Evolutionary conservation across 257 asterid species (phyloP).

Genomic region (Ophiorrhiza pumila): DNA sequence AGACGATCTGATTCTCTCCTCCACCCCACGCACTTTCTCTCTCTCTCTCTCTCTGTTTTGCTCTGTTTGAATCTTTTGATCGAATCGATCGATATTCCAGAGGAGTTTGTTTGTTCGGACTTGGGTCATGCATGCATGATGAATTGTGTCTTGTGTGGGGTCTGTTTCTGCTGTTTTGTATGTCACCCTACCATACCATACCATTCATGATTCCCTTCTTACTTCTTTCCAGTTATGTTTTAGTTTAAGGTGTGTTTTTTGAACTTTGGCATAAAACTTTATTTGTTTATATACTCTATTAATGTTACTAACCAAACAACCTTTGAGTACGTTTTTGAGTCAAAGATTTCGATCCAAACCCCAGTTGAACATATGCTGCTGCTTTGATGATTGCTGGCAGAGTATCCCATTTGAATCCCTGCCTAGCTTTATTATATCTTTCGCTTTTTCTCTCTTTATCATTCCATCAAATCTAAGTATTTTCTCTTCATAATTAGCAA

Average conservation of each 20-base stretch:
- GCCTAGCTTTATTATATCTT: constrained; percentile 29
- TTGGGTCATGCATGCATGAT: constrained; percentile 3
- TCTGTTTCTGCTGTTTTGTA: constrained; percentile 1
- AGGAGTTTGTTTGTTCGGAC: constrained; percentile 31
- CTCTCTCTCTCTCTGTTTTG: constrained; percentile 20
- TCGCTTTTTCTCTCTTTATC: constrained; percentile 16
- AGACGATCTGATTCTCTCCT: constrained; percentile 48
- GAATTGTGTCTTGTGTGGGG: constrained; percentile 16
- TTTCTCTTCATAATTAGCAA: constrained; percentile 15
- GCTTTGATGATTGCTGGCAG: constrained; percentile 72
- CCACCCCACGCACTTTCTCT: not conserved
- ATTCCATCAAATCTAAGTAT: constrained; percentile 37
- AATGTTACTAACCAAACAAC: no score
- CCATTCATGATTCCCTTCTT: not conserved
- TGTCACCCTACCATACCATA: constrained; percentile 4
- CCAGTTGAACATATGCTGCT: constrained; percentile 49
- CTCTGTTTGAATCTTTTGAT: constrained; percentile 49
- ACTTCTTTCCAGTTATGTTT: constrained; percentile 5
- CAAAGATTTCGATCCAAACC: constrained; percentile 56
- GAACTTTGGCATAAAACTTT: constrained; percentile 25
- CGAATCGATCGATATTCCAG: constrained; percentile 55
- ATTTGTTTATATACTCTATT: no score
- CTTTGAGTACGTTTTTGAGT: no score
- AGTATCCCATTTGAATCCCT: constrained; percentile 49
- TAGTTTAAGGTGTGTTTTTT: constrained; percentile 11